Evolutionary conservation across 2,329 filamentous ascomycete species (phyloP).

Genomic region (Colletotrichum sansevieriae): DNA sequence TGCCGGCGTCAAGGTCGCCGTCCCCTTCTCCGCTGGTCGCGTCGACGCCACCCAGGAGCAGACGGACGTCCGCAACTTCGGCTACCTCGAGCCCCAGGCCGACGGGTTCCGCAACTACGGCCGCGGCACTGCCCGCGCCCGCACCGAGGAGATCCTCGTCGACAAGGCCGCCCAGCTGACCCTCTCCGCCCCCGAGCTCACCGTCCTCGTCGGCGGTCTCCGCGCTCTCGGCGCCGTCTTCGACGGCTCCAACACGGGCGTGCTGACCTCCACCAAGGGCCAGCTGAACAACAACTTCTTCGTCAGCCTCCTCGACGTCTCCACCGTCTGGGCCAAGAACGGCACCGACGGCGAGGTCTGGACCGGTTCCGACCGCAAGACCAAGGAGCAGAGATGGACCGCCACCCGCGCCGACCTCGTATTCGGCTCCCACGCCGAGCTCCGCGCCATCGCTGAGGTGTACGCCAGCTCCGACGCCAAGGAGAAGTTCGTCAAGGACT

Average conservation of each 20-base stretch:
- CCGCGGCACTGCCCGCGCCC: constrained; percentile 69
- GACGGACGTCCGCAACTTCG: constrained; percentile 75
- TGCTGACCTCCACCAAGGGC: constrained; percentile 77
- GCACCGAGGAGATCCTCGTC: constrained; percentile 77
- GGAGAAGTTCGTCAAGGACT: constrained; percentile 78
- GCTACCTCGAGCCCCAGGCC: constrained; percentile 74
- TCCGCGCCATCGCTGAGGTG: constrained; percentile 78
- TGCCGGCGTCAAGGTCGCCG: constrained; percentile 62
- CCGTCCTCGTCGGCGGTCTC: constrained; percentile 79
- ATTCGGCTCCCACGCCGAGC: constrained; percentile 79
- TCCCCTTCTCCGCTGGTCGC: constrained; percentile 81
- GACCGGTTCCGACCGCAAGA: constrained; percentile 75
- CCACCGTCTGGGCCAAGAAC: constrained; percentile 69
- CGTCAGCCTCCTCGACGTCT: constrained; percentile 79
- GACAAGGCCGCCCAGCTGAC: constrained; percentile 79
- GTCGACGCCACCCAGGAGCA: constrained; percentile 78
- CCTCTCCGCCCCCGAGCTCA: constrained; percentile 78
- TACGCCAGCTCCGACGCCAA: constrained; percentile 73
- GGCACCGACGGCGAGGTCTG: constrained; percentile 66
- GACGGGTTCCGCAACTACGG: constrained; percentile 88
- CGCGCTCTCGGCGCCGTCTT: constrained; percentile 78
- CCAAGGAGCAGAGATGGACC: constrained; percentile 75
- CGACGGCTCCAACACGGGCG: constrained; percentile 75
- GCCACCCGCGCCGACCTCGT: constrained; percentile 78
- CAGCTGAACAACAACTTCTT: constrained; percentile 85